Conservation (phyloP, 441 rosid genomes). For the Hypseocharis bilobata region DNA sequence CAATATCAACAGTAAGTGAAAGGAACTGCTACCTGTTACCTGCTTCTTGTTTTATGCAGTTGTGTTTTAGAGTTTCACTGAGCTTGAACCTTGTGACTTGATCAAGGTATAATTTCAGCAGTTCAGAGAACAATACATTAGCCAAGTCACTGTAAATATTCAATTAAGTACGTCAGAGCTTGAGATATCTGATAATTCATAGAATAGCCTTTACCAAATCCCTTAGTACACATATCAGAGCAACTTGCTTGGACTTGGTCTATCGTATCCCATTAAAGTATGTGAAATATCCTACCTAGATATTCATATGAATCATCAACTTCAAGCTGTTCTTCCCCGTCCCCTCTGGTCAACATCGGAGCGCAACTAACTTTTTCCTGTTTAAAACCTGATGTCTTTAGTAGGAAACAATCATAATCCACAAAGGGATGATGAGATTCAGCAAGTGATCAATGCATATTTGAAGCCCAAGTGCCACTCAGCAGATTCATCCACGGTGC, state of each 20-base stretch:
- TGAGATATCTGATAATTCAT: too few relatives aligned
- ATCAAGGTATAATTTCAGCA: background rate
- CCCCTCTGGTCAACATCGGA: background rate
- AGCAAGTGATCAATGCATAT: conserved; percentile 70
- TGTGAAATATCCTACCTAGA: background rate
- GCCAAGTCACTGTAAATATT: too few relatives aligned
- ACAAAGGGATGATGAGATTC: conserved; percentile 34
- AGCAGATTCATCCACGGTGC: conserved; percentile 59
- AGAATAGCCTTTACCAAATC: too few relatives aligned
- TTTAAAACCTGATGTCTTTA: conserved; percentile 13
- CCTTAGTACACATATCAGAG: too few relatives aligned
- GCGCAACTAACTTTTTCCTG: conserved; percentile 8
- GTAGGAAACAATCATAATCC: conserved; percentile 32
- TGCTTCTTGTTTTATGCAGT: conserved; percentile 11
- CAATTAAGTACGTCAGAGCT: too few relatives aligned
- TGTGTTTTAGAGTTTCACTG: conserved; percentile 12
- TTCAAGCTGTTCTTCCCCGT: background rate
- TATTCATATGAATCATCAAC: background rate
- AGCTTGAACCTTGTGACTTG: conserved; percentile 8
- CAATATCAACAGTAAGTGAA: conserved; percentile 33
- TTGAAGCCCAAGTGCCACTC: conserved; percentile 68
- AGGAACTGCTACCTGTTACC: conserved; percentile 16
- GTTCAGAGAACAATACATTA: background rate
- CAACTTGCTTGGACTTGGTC: background rate
- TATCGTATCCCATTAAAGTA: background rate